phyloP scores from a whole-genome alignment of 495 filamentous ascomycete species.

The Alectoria sarmentosa region DNA sequence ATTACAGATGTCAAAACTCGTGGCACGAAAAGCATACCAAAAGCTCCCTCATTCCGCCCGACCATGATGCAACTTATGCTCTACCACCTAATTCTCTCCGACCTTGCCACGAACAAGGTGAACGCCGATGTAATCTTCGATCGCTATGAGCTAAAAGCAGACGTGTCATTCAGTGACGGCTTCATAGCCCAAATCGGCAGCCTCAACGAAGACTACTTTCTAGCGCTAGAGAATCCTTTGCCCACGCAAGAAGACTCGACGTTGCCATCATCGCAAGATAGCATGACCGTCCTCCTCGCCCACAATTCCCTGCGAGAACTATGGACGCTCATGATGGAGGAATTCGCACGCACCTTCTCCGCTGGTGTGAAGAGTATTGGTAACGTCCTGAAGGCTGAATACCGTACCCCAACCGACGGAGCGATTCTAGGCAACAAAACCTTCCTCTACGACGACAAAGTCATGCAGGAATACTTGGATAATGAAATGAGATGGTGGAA shows the following conservation, averaged over 20 bases:
- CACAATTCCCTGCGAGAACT: slow-evolving; percentile 54
- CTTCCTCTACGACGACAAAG: slow-evolving; percentile 59
- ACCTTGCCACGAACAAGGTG: slow-evolving; percentile 63
- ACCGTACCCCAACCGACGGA: slow-evolving; percentile 37
- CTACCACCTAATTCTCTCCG: slow-evolving; percentile 78
- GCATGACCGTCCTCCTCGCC: slow-evolving; percentile 47
- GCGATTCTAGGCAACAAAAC: slow-evolving; percentile 57
- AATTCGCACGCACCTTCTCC: slow-evolving; percentile 52
- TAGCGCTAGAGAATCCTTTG: slow-evolving; percentile 27
- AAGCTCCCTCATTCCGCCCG: slow-evolving; percentile 60
- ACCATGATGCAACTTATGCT: slow-evolving; percentile 83
- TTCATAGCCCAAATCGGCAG: slow-evolving; percentile 74
- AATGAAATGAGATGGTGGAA: slow-evolving; percentile 81
- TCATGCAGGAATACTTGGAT: slow-evolving; percentile 55
- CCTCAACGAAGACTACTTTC: slow-evolving; percentile 54
- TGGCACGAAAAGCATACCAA: slow-evolving; percentile 51
- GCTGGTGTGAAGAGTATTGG: slow-evolving; percentile 43
- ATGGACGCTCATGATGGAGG: slow-evolving; percentile 59
- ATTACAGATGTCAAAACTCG: slow-evolving; percentile 89
- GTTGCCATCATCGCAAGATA: slow-evolving; percentile 36
- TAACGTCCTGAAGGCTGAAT: slow-evolving; percentile 43
- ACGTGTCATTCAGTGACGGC: slow-evolving; percentile 61
- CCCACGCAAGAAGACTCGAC: neutral
- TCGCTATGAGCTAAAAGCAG: slow-evolving; percentile 60
- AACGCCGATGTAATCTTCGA: slow-evolving; percentile 57